phyloP scores from a whole-genome alignment of 2,329 filamentous ascomycete genomes.

The Xylariaceae sp. region DNA sequence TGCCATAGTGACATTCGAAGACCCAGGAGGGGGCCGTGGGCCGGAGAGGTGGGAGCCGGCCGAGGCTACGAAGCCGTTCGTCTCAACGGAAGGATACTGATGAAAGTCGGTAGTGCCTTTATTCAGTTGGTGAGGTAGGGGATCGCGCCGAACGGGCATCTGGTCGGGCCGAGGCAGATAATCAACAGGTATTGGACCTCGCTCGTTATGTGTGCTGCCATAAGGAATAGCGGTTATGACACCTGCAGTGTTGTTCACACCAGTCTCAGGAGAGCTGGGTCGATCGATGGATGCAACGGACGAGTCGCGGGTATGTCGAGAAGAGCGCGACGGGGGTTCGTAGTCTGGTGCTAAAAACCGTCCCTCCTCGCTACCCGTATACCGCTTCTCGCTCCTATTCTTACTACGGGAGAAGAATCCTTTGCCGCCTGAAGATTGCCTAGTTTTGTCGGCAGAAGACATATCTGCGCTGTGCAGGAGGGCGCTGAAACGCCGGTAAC shows the following conservation, averaged over 20 bases:
- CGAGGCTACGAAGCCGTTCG: constrained; percentile 54
- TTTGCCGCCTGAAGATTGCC: constrained; percentile 77
- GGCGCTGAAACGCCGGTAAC: constrained; percentile 39
- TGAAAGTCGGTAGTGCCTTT: constrained; percentile 81
- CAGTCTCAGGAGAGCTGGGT: constrained; percentile 67
- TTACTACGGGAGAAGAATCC: constrained; percentile 90
- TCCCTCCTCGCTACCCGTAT: constrained; percentile 64
- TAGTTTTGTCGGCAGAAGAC: constrained; percentile 76
- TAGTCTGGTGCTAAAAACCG: constrained; percentile 63
- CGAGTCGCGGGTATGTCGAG: constrained; percentile 76
- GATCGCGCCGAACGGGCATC: constrained; percentile 69
- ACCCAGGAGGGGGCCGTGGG: constrained; percentile 64
- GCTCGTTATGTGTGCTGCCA: constrained; percentile 72
- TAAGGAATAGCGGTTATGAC: constrained; percentile 90
- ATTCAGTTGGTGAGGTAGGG: constrained; percentile 82
- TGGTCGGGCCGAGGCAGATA: constrained; percentile 74
- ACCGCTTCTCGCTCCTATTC: constrained; percentile 74
- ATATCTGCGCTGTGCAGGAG: constrained; percentile 45
- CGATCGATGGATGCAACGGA: constrained; percentile 76
- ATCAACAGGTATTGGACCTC: constrained; percentile 75
- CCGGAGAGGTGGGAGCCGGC: constrained; percentile 65
- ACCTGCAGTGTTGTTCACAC: constrained; percentile 77
- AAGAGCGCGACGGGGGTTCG: constrained; percentile 72
- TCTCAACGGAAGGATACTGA: constrained; percentile 81
- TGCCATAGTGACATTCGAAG: constrained; percentile 73